Percentiles rank a stretch among this genome's conserved stretches.
Evolutionary conservation across 2,329 filamentous ascomycete species (phyloP).

Genomic region (Penicillium brasilianum): DNA sequence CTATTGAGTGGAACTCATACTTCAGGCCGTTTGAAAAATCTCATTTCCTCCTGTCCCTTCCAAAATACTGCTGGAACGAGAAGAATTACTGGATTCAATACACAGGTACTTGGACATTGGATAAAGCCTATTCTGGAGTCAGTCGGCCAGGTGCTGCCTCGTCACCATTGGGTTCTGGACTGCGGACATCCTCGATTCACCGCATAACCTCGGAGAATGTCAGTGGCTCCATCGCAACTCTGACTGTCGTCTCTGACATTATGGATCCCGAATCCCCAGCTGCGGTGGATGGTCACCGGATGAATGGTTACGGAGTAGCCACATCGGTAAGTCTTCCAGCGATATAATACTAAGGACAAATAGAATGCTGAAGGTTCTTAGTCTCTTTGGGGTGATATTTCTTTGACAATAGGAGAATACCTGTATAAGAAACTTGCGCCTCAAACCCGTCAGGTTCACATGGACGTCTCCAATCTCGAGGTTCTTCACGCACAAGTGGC

Average conservation of each 20-base stretch:
- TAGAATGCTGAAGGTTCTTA: not conserved
- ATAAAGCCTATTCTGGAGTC: conserved; percentile 56
- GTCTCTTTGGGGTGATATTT: conserved; percentile 34
- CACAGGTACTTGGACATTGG: conserved; percentile 72
- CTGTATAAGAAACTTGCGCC: conserved; percentile 23
- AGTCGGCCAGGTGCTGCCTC: not conserved
- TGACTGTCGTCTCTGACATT: conserved; percentile 46
- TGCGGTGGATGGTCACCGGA: conserved; percentile 51
- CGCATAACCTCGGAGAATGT: conserved; percentile 40
- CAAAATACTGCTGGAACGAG: conserved; percentile 70
- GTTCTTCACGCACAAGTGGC: conserved; percentile 57
- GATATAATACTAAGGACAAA: not conserved
- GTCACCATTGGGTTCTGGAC: not conserved
- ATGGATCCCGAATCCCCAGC: conserved; percentile 27
- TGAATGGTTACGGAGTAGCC: conserved; percentile 51
- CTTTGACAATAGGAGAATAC: conserved; percentile 32
- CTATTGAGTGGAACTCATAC: conserved; percentile 66
- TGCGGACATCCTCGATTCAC: conserved; percentile 31
- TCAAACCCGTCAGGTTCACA: conserved; percentile 13
- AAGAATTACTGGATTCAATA: conserved; percentile 78
- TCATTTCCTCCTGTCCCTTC: conserved; percentile 65
- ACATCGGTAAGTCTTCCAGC: conserved; percentile 47
- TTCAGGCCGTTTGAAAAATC: conserved; percentile 64
- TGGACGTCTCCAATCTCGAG: conserved; percentile 30
- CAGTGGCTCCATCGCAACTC: conserved; percentile 31